Evolutionary conservation across 306 rosid genomes (phyloP).

Genomic region (Quercus glauca): DNA sequence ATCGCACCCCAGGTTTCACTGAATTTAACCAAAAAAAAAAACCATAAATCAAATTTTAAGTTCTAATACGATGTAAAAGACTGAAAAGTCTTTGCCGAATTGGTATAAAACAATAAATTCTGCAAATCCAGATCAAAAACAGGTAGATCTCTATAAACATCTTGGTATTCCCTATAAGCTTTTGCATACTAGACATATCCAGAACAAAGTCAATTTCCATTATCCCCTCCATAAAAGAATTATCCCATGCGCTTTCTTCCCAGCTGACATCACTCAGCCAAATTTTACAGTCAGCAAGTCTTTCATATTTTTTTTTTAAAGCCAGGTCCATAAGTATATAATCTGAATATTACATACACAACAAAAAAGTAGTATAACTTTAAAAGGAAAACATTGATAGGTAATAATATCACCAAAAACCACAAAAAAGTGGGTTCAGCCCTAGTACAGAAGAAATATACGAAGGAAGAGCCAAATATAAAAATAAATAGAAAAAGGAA

Average conservation of each 20-base stretch:
- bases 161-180: neutral
- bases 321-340: too few species aligned
- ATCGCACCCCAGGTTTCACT: constrained; percentile 94
- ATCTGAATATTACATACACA: too few species aligned
- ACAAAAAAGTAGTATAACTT: too few species aligned
- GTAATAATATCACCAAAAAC: too few species aligned
- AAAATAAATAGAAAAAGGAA: too few species aligned
- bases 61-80: neutral
- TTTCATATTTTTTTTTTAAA: too few species aligned
- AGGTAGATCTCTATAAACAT: neutral
- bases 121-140: neutral
- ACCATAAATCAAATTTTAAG: constrained; percentile 14
- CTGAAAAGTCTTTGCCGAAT: neutral
- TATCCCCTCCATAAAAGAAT: neutral
- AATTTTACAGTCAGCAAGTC: too few species aligned
- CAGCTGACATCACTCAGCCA: too few species aligned
- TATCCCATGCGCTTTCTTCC: neutral
- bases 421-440: too few species aligned
- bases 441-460: too few species aligned
- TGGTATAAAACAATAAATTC: neutral
- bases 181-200: neutral
- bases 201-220: neutral
- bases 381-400: too few species aligned
- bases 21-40: constrained; percentile 26
- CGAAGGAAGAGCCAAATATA: too few species aligned